A percentile compares a stretch with the other conserved stretches of the same genome.
Conservation (phyloP, 495 filamentous ascomycete genomes). For the Penicillium turbatum region DNA sequence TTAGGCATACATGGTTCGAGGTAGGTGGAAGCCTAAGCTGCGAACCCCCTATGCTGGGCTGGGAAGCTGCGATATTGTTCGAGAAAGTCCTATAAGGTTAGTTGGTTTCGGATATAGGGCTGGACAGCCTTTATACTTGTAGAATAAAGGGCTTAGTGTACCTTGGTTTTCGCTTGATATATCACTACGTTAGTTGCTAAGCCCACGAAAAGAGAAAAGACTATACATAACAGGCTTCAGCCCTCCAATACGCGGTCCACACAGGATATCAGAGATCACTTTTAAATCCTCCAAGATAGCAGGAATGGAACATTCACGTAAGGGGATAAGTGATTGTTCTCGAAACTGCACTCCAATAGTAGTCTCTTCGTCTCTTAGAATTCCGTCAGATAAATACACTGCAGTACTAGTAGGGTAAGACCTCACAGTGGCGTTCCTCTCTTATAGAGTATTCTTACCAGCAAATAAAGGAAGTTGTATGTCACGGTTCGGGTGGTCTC, state of each 20-base stretch:
- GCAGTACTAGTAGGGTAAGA: background rate
- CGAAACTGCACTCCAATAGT: background rate
- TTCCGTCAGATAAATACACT: background rate
- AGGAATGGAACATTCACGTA: background rate
- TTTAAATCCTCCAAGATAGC: background rate
- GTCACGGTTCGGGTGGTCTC: constrained; percentile 86
- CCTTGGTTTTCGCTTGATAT: background rate
- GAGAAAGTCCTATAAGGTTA: background rate
- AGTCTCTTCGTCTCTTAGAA: background rate
- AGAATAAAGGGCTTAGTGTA: background rate
- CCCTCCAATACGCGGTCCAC: background rate
- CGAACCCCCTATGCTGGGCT: background rate
- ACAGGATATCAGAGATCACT: background rate
- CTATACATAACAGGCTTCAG: background rate
- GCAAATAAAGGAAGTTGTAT: constrained; percentile 44
- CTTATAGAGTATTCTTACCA: background rate
- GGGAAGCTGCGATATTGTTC: too few relatives aligned
- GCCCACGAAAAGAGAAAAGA: background rate
- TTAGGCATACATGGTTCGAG: background rate
- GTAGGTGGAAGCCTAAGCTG: background rate
- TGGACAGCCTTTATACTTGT: background rate
- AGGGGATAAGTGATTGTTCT: background rate
- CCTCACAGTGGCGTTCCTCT: background rate
- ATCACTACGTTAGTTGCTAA: background rate
- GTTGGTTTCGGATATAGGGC: background rate